A percentile compares a stretch with the other conserved stretches of the same genome.
These are phyloP conservation scores for Aspergillus viridinutans DNA, from an alignment of 2,329 filamentous ascomycete species.

Conservation along the genomic window DNA sequence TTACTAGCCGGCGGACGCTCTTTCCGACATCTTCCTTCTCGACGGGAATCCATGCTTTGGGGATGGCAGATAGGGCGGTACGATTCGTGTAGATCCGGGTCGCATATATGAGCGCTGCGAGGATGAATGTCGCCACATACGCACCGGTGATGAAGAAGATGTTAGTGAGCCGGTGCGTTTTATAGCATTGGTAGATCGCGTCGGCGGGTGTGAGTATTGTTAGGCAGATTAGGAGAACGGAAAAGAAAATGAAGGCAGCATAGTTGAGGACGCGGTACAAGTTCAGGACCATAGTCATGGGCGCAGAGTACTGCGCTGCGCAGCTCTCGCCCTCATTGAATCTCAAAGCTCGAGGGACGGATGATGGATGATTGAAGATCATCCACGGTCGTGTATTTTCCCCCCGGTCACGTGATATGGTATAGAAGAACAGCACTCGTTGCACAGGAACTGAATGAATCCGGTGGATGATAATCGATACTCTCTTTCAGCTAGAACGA, in stretches of 20 bases:
- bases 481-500: background rate
- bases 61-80: slow-evolving; percentile 73
- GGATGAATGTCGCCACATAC: slow-evolving; percentile 67
- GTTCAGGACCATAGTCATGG: slow-evolving; percentile 29
- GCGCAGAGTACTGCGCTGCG: slow-evolving; percentile 19
- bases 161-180: slow-evolving; percentile 66
- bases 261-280: slow-evolving; percentile 79
- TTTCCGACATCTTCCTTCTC: slow-evolving; percentile 78
- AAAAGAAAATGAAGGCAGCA: slow-evolving; percentile 71
- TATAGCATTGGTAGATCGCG: slow-evolving; percentile 70
- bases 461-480: background rate
- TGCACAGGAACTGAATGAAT: background rate
- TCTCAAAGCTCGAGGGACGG: background rate
- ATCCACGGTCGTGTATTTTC: background rate
- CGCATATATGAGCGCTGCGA: slow-evolving; percentile 73
- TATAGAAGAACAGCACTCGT: background rate
- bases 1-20: slow-evolving; percentile 71
- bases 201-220: slow-evolving; percentile 78
- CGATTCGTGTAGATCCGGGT: slow-evolving; percentile 83
- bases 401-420: background rate
- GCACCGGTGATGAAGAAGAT: slow-evolving; percentile 74
- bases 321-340: slow-evolving; percentile 2
- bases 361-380: background rate
- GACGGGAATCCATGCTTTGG: slow-evolving; percentile 79
- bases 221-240: slow-evolving; percentile 67